Evolutionary conservation across 2,329 filamentous ascomycete species (phyloP), one percentile per base, ranked within the genome.

Genomic region (Aspergillus unguis): DNA sequence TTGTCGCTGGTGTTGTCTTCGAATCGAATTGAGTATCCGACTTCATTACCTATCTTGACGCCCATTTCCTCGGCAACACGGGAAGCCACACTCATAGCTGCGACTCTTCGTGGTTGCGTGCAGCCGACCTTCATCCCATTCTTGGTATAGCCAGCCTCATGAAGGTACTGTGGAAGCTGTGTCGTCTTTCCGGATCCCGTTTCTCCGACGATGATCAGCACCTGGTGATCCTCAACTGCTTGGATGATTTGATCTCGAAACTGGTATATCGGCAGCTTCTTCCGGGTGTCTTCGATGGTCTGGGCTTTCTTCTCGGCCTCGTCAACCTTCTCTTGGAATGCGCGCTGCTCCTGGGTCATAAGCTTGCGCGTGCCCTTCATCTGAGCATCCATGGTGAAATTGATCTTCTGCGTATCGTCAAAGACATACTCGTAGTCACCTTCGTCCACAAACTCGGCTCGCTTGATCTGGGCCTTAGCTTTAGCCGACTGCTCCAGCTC

Each of bases 181-280:
- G 94, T 99, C 0, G 92, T 96, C 73, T 99, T 99, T 62, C 94
- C 94, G 61, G 86, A 91, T 48, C 94, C 94, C 0, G 94, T 99
- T 71, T 97, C 92, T 66, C 90, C 94, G 2, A 96, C 91, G 49
- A 99, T 86, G 53, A 99, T 90, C 8, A 99, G 73, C 10, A 95
- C 84, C 65, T 96, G 94, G 60, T 92, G 86, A 48, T 95, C 79
- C 32, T 85, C 82, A n/a, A 97, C 78, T 0, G 94, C 94, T n/a
- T 85, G 82, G 25, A 99, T 79, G 50, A 99, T 88, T 58, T 92
- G 80, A 37, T 96, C 87, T 26, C 91, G 82, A 63, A 92, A 97
- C 41, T 86, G 80, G 70, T 92, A 97, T 41, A 97, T 92, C 0
- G 94, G 94, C 35, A 99, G 74, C 58, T 85, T 92, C 66, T 95